phyloP scores from a whole-genome alignment of 495 filamentous ascomycete species.

The Penicillium roqueforti region DNA sequence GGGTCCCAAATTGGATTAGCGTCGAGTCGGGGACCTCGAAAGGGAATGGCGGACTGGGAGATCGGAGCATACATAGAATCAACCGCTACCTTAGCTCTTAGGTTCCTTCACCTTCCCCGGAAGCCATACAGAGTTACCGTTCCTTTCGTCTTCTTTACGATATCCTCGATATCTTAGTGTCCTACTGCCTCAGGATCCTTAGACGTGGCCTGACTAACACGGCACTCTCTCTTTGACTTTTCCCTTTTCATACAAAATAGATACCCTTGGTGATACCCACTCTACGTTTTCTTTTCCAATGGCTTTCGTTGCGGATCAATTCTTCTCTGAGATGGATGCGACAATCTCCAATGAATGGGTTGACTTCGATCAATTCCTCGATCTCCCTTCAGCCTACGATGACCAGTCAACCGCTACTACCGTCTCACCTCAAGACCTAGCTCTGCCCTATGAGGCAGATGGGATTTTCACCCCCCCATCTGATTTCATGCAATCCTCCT shows the following conservation, averaged over 20 bases:
- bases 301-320: slow-evolving; percentile 26
- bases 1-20: slow-evolving; percentile 34
- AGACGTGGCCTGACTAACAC: background rate
- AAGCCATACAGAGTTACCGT: background rate
- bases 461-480: slow-evolving; percentile 21
- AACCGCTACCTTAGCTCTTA: slow-evolving; percentile 8
- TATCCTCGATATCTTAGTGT: background rate
- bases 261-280: slow-evolving; percentile 12
- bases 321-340: slow-evolving; percentile 17
- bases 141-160: background rate
- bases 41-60: slow-evolving; percentile 15
- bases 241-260: slow-evolving; percentile 1
- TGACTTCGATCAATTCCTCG: slow-evolving; percentile 39
- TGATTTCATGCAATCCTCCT: slow-evolving; percentile 21
- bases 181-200: slow-evolving; percentile 1
- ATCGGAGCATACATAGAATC: slow-evolving; percentile 5
- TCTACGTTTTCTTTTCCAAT: slow-evolving; percentile 10
- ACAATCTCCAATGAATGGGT: slow-evolving; percentile 28
- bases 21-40: slow-evolving; percentile 29
- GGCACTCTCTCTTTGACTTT: slow-evolving; percentile 4
- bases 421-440: slow-evolving; percentile 33
- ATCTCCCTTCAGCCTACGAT: slow-evolving; percentile 32
- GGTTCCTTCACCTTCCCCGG: slow-evolving; percentile 7
- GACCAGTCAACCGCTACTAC: slow-evolving; percentile 34
- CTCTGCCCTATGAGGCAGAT: slow-evolving; percentile 28